Conservation (phyloP, 208 protist species). For the Spongospora subterranea region DNA sequence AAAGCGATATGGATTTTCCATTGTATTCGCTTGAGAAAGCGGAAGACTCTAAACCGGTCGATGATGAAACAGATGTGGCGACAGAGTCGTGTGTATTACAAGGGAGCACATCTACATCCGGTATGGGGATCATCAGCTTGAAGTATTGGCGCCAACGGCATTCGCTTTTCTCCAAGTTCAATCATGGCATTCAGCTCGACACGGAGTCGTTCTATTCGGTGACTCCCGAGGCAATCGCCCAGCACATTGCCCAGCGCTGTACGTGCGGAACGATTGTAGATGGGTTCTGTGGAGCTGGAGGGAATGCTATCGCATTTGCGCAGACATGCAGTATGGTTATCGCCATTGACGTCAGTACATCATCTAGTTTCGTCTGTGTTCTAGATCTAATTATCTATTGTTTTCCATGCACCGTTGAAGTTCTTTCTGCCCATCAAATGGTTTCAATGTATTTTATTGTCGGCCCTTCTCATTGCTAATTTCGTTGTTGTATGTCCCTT, state of each 20-base stretch:
- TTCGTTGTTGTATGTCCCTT: not conserved
- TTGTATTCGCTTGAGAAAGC: not conserved
- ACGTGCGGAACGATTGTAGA: constrained; percentile 66
- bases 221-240: constrained; percentile 70
- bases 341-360: constrained; percentile 53
- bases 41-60: not conserved
- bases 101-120: not conserved
- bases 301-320: constrained; percentile 67
- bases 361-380: no score
- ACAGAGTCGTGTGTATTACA: not conserved
- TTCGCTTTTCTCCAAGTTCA: constrained; percentile 25
- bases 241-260: constrained; percentile 69
- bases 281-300: constrained; percentile 64
- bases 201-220: constrained; percentile 71
- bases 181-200: constrained; percentile 63
- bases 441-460: no score
- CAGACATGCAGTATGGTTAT: constrained; percentile 61
- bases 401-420: no score
- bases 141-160: constrained; percentile 29
- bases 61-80: no score
- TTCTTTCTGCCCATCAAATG: no score
- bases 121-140: constrained; percentile 48
- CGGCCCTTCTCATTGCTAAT: not conserved
- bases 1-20: not conserved
- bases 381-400: no score